Conservation (phyloP, 345 rosid genomes). For the Populus nigra region DNA sequence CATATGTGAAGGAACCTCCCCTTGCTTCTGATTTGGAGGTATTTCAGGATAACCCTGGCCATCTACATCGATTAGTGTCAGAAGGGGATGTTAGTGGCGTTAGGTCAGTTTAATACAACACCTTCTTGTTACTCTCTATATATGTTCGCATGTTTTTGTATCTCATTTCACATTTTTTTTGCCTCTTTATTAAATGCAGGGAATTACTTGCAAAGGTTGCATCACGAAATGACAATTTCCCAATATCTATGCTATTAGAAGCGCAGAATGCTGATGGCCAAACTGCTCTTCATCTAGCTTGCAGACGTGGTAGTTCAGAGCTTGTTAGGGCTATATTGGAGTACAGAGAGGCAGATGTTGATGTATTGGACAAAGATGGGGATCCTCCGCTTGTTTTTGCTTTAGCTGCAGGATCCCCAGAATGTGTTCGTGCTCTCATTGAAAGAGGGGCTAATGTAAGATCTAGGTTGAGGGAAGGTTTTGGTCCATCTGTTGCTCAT, state of each 20-base stretch:
- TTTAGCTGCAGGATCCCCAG: constrained; percentile 95
- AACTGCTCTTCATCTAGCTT: constrained; percentile 92
- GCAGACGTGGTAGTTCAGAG: constrained; percentile 90
- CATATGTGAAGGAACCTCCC: constrained; percentile 51
- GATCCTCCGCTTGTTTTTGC: constrained; percentile 99
- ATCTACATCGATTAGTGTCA: constrained; percentile 66
- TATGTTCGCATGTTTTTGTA: no score
- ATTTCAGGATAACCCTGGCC: constrained; percentile 53
- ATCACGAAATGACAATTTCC: constrained; percentile 42
- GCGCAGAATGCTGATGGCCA: constrained; percentile 92
- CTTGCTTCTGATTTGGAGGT: constrained; percentile 45
- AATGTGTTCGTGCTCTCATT: constrained; percentile 85
- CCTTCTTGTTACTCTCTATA: no score
- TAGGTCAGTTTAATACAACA: constrained; percentile 50
- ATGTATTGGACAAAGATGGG: constrained; percentile 89
- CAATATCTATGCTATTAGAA: constrained; percentile 54
- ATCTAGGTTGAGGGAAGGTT: constrained; percentile 84
- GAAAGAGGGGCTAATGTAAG: constrained; percentile 74
- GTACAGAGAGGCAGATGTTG: constrained; percentile 65
- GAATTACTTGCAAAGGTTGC: constrained; percentile 75
- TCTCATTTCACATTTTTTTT: neutral
- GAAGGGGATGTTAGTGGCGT: constrained; percentile 78
- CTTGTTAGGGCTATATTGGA: constrained; percentile 78
- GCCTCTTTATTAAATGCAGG: constrained; percentile 30
- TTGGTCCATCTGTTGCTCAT: constrained; percentile 95